These are phyloP conservation scores for Cryphonectria carpinicola DNA, from an alignment of 2,329 filamentous ascomycete genomes.

Conservation along the genomic window DNA sequence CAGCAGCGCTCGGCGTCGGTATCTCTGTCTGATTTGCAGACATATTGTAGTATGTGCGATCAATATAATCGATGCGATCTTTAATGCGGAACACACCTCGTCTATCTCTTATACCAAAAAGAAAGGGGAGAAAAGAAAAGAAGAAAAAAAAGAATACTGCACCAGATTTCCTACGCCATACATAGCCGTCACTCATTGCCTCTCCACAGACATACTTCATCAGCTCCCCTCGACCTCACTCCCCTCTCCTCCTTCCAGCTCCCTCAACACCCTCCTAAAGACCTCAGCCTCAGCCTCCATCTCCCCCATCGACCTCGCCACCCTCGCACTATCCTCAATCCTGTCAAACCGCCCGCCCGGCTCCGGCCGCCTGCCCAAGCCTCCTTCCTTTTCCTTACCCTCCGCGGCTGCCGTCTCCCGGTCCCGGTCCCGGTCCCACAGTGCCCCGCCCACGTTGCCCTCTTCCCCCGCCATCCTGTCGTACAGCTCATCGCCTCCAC, in stretches of 20 bases:
- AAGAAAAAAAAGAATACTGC: too few species aligned
- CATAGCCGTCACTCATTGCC: too few species aligned
- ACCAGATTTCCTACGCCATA: too few species aligned
- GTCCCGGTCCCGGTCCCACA: conserved; percentile 56
- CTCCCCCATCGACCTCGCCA: conserved; percentile 69
- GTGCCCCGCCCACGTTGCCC: conserved; percentile 76
- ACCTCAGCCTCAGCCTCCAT: conserved; percentile 79
- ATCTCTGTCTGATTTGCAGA: background rate
- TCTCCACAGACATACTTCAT: too few species aligned
- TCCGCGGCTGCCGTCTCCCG: conserved; percentile 33
- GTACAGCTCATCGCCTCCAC: conserved; percentile 73
- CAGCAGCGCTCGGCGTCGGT: background rate
- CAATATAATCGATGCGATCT: background rate
- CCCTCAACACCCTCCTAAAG: conserved; percentile 58
- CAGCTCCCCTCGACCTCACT: too few species aligned
- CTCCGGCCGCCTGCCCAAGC: conserved; percentile 40
- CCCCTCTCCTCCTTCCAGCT: conserved; percentile 42
- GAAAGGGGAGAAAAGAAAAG: too few species aligned
- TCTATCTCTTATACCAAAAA: too few species aligned
- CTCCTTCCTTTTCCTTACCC: background rate
- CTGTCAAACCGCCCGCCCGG: conserved; percentile 64
- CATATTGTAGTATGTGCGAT: background rate
- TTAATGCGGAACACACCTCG: too few species aligned
- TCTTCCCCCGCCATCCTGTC: conserved; percentile 80
- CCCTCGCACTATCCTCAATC: conserved; percentile 72